Base-by-base conservation (phyloP, 345 rosid genomes). In the Brassica carinata region DNA sequence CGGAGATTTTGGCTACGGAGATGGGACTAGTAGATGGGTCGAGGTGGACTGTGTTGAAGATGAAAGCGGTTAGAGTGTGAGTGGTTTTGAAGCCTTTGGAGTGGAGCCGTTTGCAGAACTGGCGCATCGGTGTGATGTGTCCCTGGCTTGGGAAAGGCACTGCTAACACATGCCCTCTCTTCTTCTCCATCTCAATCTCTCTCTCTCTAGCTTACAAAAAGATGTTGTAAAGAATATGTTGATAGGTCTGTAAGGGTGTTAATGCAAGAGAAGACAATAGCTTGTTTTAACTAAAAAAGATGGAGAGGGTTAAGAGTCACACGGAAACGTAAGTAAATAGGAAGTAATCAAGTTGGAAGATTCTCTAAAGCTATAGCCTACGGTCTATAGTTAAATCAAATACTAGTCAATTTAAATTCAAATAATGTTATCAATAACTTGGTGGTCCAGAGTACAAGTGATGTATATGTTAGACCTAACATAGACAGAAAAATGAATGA, bases 81-180 rank as follows among this genome's bases (percentile, higher is more conserved):
- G 91, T 86, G 63, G 89, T 70, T 51, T 80, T 79, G 29, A 87
- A 62, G 26, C 95, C 91, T 78, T 85, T 89, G 15, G 75, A 72
- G 71, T 64, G 83, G 31, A 90, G 74, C 18, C 89, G 82, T 64
- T 89, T 90, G 64, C 87, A 84, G 83, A 89, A 88, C 48, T 88
- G 89, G 77, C 82, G 84, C 36, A 87, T 73, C 3, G 93, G 93
- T 64, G 84, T 88, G 33, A 89, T 74, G 84, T 84, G 92, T 14
- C 92, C 91, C 69, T 86, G 91, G 17, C 34, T 33, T 13, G 89
- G 86, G 51, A 71, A 84, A 0, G 88, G 77, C 4, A 85, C 8
- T 19, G 88, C 85, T 63, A 87, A 48, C 0, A 83, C 79, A 72
- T 83, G 83, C 17, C 81, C 68, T 51, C 75, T 67, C 71, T 53